Percentiles rank a stretch among this genome's conserved stretches.
Evolutionary conservation across 148 eudicot genomes (phyloP).

Genomic region (Cornus controversa): DNA sequence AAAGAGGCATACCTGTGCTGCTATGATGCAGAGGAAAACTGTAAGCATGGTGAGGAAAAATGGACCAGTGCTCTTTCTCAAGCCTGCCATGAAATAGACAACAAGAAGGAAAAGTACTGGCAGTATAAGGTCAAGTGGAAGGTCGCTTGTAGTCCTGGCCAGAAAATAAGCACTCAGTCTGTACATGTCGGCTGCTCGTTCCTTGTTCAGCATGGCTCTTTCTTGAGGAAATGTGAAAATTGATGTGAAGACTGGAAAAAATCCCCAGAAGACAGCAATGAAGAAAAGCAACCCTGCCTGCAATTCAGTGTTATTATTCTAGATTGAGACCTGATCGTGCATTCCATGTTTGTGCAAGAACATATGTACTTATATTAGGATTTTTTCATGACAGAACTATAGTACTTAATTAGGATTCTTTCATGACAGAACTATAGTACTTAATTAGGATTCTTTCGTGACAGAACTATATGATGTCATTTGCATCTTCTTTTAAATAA

Average conservation of each 20-base stretch:
- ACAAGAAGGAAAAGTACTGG: constrained; percentile 79
- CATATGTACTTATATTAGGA: background rate
- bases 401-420: too few relatives aligned
- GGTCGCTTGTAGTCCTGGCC: constrained; percentile 86
- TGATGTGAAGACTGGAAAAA: constrained; percentile 93
- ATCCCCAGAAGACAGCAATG: constrained; percentile 92
- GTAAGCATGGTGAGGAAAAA: constrained; percentile 70
- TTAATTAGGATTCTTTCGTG: background rate
- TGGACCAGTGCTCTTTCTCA: constrained; percentile 48
- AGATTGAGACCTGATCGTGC: background rate
- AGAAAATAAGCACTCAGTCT: constrained; percentile 88
- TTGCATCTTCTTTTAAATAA: background rate
- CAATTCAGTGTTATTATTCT: background rate
- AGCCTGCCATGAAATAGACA: constrained; percentile 94
- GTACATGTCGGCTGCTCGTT: constrained; percentile 93
- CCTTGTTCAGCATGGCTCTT: constrained; percentile 87
- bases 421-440: background rate
- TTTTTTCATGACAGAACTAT: background rate
- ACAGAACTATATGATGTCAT: background rate
- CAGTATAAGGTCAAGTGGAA: constrained; percentile 75
- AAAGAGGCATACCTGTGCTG: constrained; percentile 46
- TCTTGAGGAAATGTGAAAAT: constrained; percentile 96
- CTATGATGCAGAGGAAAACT: constrained; percentile 82
- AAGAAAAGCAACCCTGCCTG: constrained; percentile 94
- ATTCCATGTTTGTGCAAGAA: background rate